phyloP scores from a whole-genome alignment of 2,329 filamentous ascomycete genomes.

The Clathrospora elynae region DNA sequence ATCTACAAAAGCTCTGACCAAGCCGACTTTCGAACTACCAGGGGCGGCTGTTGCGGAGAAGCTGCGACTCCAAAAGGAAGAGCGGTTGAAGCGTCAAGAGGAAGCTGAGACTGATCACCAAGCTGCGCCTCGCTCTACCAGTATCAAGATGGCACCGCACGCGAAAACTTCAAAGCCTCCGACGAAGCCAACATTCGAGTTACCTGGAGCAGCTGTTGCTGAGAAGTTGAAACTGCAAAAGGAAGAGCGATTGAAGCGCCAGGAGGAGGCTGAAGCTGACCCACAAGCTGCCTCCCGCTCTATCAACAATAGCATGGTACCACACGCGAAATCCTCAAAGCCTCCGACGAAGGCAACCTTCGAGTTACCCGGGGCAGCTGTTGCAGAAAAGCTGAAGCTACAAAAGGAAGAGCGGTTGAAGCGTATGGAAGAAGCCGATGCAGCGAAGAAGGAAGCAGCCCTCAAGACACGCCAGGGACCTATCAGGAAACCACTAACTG shows the following conservation, averaged over 20 bases:
- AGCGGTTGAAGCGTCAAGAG: constrained; percentile 35
- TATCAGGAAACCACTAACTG: constrained; percentile 55
- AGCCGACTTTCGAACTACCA: constrained; percentile 58
- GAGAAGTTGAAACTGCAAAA: too few relatives aligned
- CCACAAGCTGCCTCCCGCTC: constrained; percentile 43
- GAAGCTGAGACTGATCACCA: too few relatives aligned
- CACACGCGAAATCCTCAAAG: constrained; percentile 57
- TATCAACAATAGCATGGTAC: constrained; percentile 51
- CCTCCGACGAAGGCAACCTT: constrained; percentile 58
- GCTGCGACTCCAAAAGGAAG: constrained; percentile 40
- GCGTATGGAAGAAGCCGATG: constrained; percentile 40
- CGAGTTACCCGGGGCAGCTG: constrained; percentile 59
- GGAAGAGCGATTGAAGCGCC: too few relatives aligned
- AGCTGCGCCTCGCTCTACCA: too few relatives aligned
- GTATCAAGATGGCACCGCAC: too few relatives aligned
- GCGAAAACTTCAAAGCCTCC: too few relatives aligned
- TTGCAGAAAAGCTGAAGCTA: constrained; percentile 47
- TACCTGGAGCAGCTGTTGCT: too few relatives aligned
- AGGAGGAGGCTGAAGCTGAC: constrained; percentile 40
- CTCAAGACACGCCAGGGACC: constrained; percentile 39
- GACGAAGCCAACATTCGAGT: too few relatives aligned
- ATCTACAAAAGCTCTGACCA: constrained; percentile 57
- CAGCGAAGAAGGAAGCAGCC: constrained; percentile 47
- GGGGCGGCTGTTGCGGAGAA: constrained; percentile 57
- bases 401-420: constrained; percentile 44